phyloP scores from a whole-genome alignment of 441 rosid genomes.

The Bocquillonia castaneifolia region DNA sequence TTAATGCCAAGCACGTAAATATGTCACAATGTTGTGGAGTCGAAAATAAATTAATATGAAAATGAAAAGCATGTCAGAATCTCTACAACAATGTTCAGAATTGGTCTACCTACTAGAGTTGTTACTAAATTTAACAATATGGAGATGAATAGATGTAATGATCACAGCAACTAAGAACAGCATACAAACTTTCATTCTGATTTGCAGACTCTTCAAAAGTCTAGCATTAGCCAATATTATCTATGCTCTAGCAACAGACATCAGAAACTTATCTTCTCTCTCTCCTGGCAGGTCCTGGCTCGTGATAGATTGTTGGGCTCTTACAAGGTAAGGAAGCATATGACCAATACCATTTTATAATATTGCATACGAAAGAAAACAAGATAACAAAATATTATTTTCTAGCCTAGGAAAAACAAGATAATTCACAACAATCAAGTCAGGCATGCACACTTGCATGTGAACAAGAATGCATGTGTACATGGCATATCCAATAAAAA shows the following conservation, averaged over 20 bases:
- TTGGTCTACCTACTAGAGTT: background rate
- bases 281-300: slow-evolving; percentile 64
- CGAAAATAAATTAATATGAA: background rate
- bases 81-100: background rate
- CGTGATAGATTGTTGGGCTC: slow-evolving; percentile 89
- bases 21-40: background rate
- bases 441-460: background rate
- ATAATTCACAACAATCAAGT: background rate
- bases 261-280: slow-evolving; percentile 1
- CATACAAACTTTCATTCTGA: slow-evolving; percentile 1
- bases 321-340: slow-evolving; percentile 57
- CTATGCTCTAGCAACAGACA: background rate
- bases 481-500: background rate
- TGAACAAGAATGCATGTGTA: background rate
- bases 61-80: background rate
- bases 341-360: background rate
- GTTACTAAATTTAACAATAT: background rate
- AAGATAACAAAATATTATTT: background rate
- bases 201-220: background rate
- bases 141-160: slow-evolving; percentile 3
- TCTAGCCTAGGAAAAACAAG: background rate
- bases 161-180: background rate
- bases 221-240: background rate
- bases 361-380: background rate
- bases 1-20: slow-evolving; percentile 3